Base-by-base conservation (phyloP, 2,329 filamentous ascomycete genomes). In the Dothistroma pini region DNA sequence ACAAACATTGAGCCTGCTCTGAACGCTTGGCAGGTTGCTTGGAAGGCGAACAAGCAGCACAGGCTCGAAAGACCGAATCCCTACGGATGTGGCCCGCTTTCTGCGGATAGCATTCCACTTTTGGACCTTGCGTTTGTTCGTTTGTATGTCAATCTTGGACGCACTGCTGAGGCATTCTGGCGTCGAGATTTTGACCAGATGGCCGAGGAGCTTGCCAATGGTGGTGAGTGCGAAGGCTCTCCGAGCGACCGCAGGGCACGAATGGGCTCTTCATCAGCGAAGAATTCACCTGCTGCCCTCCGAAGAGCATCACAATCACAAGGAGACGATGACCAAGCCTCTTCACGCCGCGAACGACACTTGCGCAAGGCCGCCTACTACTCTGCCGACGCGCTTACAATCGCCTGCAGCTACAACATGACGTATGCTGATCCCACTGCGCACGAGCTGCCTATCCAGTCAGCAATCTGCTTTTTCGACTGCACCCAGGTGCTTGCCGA, bases 351-450 rank as follows among this genome's bases (percentile, higher is more conserved):
- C 2, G 93, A 99, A 76, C 89, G 88, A 66, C 91, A 96, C 70
- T 81, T 97, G 21, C 88, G 93, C 49, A 96, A 93, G 74, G 95
- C 95, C n/a, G 95, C 93, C 0, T 96, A 92, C 72, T 96, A 96
- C 71, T 95, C 95, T 0, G 92, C 91, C 1, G 92, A 97, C 74
- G 96, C 93, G 0, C 84, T 99, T 9, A 86, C 87, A 31, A 95
- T 95, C 86, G 89, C 91, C 1, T 90, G 96, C 74, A 93, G 89
- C 72, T 83, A 95, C 12, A 91, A 91, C 0, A 86, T 93, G 31
- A 91, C 90, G 0, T 95, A 93, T 76, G 88, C 90, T 8, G 92
- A 96, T 65, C 88, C 90, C 63, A 89, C 87, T 0, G 92, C 89
- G 57, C 84, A 91, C 50, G 92, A 97, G 72, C 81, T 97, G 12